Evolutionary conservation across 1,284 basidiomycete genomes (phyloP).

Genomic region (Grifola frondosa): DNA sequence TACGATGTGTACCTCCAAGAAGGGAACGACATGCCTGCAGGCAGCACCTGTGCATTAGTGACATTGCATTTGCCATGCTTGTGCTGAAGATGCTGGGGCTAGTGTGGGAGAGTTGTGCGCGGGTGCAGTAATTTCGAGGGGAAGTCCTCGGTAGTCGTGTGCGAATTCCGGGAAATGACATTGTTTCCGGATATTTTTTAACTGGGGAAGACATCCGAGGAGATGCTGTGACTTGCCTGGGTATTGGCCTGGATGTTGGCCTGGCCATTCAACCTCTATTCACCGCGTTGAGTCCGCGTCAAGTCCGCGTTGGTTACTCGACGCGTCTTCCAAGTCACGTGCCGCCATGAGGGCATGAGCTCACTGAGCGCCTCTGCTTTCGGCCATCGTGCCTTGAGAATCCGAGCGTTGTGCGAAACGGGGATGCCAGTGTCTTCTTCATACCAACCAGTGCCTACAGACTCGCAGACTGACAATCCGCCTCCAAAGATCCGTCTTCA

Average conservation of each 20-base stretch:
- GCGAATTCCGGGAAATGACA: background rate
- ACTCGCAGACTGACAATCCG: conserved; percentile 14
- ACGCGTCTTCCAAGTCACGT: conserved; percentile 15
- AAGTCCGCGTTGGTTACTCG: conserved; percentile 4
- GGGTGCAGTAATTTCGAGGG: too few species aligned
- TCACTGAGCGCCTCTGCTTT: too few species aligned
- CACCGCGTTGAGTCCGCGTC: background rate
- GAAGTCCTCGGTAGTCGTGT: conserved; percentile 1
- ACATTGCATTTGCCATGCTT: conserved; percentile 55
- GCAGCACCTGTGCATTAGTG: conserved; percentile 43
- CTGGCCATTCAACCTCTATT: too few species aligned
- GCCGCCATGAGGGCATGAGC: conserved; percentile 11
- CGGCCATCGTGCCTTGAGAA: too few species aligned
- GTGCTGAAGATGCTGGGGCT: conserved; percentile 40
- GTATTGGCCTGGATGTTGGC: too few species aligned
- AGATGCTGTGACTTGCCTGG: background rate
- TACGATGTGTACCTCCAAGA: conserved; percentile 52
- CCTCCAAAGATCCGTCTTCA: conserved; percentile 11
- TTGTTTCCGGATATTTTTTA: background rate
- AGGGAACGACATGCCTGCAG: conserved; percentile 49
- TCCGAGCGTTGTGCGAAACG: too few species aligned
- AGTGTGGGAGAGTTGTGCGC: too few species aligned
- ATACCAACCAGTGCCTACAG: conserved; percentile 31
- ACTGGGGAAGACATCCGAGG: too few species aligned
- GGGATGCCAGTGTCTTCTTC: conserved; percentile 19